A percentile compares a stretch with the other conserved stretches of the same genome.
These are phyloP conservation scores for Multifurca ochricompacta DNA, from an alignment of 768 basidiomycete species.

Conservation along the genomic window DNA sequence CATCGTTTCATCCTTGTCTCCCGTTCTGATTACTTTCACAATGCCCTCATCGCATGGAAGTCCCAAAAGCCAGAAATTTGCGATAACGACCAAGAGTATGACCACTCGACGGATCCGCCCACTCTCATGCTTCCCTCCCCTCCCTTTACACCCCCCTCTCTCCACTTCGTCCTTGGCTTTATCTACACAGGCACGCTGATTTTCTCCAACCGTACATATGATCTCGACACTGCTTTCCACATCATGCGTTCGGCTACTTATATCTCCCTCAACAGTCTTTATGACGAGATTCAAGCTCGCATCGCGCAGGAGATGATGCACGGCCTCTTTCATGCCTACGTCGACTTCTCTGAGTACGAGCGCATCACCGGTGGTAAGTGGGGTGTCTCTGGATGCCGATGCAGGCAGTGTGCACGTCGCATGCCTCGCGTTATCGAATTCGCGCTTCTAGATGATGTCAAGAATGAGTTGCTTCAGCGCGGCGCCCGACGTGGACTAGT, in stretches of 20 bases:
- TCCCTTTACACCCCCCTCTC: constrained; percentile 89
- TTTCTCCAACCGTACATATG: constrained; percentile 89
- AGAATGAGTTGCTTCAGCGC: constrained; percentile 60
- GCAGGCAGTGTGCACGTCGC: constrained; percentile 74
- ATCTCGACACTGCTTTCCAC: constrained; percentile 85
- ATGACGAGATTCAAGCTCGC: constrained; percentile 72
- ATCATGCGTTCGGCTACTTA: constrained; percentile 81
- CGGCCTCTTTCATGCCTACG: constrained; percentile 79
- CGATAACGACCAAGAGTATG: constrained; percentile 23
- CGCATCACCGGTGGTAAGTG: constrained; percentile 64
- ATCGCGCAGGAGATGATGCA: constrained; percentile 86
- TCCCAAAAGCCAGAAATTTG: constrained; percentile 30
- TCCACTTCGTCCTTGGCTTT: constrained; percentile 91
- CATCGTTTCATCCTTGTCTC: constrained; percentile 92
- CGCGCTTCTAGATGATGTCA: constrained; percentile 65
- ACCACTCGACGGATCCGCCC: constrained; percentile 37
- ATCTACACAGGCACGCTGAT: constrained; percentile 92
- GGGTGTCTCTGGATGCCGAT: constrained; percentile 80
- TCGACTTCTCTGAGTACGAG: constrained; percentile 75
- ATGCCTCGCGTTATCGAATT: constrained; percentile 82
- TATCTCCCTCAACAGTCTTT: constrained; percentile 64
- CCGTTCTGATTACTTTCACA: constrained; percentile 80
- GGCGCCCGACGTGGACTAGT: constrained; percentile 71
- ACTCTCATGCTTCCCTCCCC: constrained; percentile 77
- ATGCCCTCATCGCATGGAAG: constrained; percentile 65